Evolutionary conservation across 345 rosid genomes (phyloP).

Genomic region (Barbarea vulgaris): DNA sequence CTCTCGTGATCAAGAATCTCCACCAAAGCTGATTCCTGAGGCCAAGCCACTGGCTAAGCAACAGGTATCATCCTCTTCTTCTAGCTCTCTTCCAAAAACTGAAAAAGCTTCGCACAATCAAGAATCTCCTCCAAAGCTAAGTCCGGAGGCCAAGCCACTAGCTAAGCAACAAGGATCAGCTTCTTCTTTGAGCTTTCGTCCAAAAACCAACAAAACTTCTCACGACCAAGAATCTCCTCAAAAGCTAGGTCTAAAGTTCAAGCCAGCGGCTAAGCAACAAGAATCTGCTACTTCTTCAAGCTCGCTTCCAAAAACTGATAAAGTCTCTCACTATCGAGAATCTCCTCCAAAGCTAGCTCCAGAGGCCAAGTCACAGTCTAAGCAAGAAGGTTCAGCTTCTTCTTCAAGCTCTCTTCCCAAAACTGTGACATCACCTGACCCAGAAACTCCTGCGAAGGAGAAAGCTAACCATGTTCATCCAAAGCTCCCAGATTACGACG

Average conservation of each 20-base stretch:
- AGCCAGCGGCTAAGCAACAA: conserved; percentile 38
- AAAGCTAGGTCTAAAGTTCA: background rate
- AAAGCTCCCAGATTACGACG: conserved; percentile 85
- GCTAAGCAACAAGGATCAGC: conserved; percentile 38
- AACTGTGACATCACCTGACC: conserved; percentile 38
- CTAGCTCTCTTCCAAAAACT: conserved; percentile 22
- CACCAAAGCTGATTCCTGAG: conserved; percentile 14
- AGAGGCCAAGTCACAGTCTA: conserved; percentile 32
- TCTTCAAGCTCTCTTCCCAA: conserved; percentile 35
- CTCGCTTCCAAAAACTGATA: conserved; percentile 33
- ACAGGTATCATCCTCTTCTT: conserved; percentile 31
- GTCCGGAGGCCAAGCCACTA: conserved; percentile 23
- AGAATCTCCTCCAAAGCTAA: conserved; percentile 34
- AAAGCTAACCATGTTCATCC: conserved; percentile 83
- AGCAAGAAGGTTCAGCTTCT: conserved; percentile 38
- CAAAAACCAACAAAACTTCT: conserved; percentile 30
- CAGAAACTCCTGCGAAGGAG: conserved; percentile 38
- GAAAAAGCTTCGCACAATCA: conserved; percentile 31
- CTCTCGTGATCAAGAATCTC: conserved; percentile 35
- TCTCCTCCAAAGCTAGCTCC: conserved; percentile 23
- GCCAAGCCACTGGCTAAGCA: conserved; percentile 38
- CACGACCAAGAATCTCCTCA: conserved; percentile 23
- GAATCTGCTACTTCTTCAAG: conserved; percentile 31
- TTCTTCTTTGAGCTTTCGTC: conserved; percentile 17
- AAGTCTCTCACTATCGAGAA: conserved; percentile 30